Evolutionary conservation across 176 grass and related monocot genomes (phyloP).

Genomic region (Carex pumila): DNA sequence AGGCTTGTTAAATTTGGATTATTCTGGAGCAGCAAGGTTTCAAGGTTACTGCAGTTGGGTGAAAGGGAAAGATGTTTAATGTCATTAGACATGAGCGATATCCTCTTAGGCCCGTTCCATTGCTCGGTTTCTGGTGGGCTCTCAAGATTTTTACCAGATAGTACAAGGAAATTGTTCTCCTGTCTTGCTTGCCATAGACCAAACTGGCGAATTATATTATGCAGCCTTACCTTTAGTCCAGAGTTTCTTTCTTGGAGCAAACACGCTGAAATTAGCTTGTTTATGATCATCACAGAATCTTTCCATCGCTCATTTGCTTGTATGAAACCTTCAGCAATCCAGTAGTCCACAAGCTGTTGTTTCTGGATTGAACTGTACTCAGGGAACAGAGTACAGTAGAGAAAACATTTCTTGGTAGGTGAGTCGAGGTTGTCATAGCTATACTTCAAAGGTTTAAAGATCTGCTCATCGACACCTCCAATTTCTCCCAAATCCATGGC

Average conservation of each 20-base stretch:
- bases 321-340: conserved; percentile 53
- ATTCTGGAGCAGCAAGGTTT: conserved; percentile 31
- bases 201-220: conserved; percentile 48
- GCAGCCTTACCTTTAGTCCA: conserved; percentile 50
- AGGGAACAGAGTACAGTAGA: conserved; percentile 67
- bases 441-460: conserved; percentile 46
- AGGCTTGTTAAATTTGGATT: conserved; percentile 17
- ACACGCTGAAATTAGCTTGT: conserved; percentile 32
- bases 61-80: conserved; percentile 35
- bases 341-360: conserved; percentile 56
- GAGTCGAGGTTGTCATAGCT: conserved; percentile 51
- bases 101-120: conserved; percentile 39
- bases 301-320: neutral
- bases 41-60: conserved; percentile 15
- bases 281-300: conserved; percentile 31
- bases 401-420: conserved; percentile 44
- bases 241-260: conserved; percentile 42
- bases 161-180: conserved; percentile 31
- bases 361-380: conserved; percentile 50
- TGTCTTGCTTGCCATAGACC: conserved; percentile 32
- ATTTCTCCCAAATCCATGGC: neutral
- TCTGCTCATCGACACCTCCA: conserved; percentile 33
- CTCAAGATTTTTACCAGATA: conserved; percentile 36
- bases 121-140: conserved; percentile 26
- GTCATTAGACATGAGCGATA: conserved; percentile 83